Percentiles rank a stretch among this genome's conserved stretches.
Evolutionary conservation across 2,329 filamentous ascomycete species (phyloP).

Genomic region (Immersiporthe knoxdaviesiana): DNA sequence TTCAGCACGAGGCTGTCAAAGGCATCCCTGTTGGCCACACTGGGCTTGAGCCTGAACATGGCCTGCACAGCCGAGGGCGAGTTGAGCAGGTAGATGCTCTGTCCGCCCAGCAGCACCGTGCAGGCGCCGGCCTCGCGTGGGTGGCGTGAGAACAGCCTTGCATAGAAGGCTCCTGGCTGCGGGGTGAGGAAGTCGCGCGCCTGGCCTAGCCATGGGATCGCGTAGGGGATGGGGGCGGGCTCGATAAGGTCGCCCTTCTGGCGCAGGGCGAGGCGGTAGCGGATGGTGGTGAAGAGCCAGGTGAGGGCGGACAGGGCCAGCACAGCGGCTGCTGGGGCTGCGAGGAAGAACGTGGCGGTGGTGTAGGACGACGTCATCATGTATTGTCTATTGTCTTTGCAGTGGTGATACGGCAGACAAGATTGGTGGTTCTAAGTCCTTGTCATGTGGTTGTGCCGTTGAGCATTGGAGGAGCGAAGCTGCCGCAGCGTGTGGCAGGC

Average conservation of each 20-base stretch:
- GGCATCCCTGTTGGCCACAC: conserved; percentile 1
- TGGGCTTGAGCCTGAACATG: conserved; percentile 7
- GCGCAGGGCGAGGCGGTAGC: conserved; percentile 6
- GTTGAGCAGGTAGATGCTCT: conserved; percentile 7
- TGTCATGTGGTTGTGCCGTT: too few relatives aligned
- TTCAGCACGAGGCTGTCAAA: background rate
- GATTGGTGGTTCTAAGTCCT: too few relatives aligned
- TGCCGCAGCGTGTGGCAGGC: too few relatives aligned
- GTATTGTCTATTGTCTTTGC: too few relatives aligned
- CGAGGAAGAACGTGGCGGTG: background rate
- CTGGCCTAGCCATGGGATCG: conserved; percentile 4
- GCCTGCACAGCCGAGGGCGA: conserved; percentile 1
- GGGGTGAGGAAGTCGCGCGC: conserved; percentile 1
- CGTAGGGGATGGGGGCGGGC: conserved; percentile 6
- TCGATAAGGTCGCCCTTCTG: background rate
- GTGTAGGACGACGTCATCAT: too few relatives aligned
- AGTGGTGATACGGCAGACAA: too few relatives aligned
- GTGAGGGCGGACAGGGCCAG: background rate
- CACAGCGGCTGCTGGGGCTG: background rate
- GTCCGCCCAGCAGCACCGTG: conserved; percentile 5
- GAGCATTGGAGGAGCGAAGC: too few relatives aligned
- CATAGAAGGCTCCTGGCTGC: background rate
- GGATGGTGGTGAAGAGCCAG: background rate
- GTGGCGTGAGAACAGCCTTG: background rate
- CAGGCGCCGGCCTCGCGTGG: conserved; percentile 1